Evolutionary conservation across 2,329 filamentous ascomycete species (phyloP), one percentile per base, ranked within the genome.

Genomic region (Dactylellina parvicollis): DNA sequence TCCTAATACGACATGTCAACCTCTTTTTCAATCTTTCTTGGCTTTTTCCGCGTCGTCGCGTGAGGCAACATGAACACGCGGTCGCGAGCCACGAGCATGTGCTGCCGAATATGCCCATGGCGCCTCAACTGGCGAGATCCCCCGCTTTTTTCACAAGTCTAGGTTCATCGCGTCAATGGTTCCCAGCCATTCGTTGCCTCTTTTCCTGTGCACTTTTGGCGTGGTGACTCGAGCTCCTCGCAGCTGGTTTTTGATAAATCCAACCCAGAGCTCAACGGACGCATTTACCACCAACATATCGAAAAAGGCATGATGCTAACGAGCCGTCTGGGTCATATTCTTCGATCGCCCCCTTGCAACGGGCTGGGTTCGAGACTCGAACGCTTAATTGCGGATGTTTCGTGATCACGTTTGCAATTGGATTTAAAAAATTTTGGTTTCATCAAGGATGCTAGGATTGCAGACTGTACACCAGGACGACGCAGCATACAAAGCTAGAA

Each of bases 151-250:
- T 42, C 28, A 56, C 14, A 16, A 36, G 12, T n/a, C 26, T 20
- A 24, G 30, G 49, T 38, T 24, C 16, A 66, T 55, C 60, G 60
- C 60, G 60, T 56, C 52, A 55, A 60, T 30, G 47, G 38, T 34
- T 49, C 55, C 69, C 55, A 62, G 66, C 57, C 66, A 64, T 64
- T 72, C 60, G 46, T 47, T 47, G 22, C 18, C 30, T n/a, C 16
- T 20, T 28, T 38, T 56, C 47, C 18, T 56, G 42, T 73, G 69
- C 69, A 9, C 47, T 73, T 73, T 73, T 73, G 69, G 60, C 55
- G 32, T n/a, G 24, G 42, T 65, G 67, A 73, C 59, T 73, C 59
- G 59, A 65, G 38, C 44, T n/a, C n/a, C n/a, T 36, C 38, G 52
- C 59, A 50, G 40, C 50, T 18, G n/a, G n/a, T 50, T 42, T 57